Evolutionary conservation across 805 yeast genomes (phyloP).

Genomic region (Candida hispaniensis): DNA sequence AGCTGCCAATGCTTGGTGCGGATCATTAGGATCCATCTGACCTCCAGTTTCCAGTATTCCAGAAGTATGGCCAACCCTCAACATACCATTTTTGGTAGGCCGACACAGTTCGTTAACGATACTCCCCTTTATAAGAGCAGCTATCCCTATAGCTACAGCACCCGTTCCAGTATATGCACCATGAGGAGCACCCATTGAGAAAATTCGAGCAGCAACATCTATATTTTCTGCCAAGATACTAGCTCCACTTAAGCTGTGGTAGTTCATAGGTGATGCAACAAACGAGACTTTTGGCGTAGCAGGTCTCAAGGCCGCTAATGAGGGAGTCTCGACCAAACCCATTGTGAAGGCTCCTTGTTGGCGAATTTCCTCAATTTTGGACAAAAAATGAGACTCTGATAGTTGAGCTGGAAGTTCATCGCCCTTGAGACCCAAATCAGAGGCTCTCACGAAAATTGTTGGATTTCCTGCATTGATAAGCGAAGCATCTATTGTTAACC

Average conservation of each 20-base stretch:
- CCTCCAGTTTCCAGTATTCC: constrained; percentile 9
- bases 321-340: constrained; percentile 16
- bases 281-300: constrained; percentile 18
- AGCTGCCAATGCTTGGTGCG: constrained; percentile 5
- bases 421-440: constrained; percentile 2
- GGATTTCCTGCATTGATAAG: constrained; percentile 12
- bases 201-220: constrained; percentile 10
- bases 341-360: constrained; percentile 16
- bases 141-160: constrained; percentile 17
- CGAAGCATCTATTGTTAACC: constrained; percentile 1
- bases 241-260: constrained; percentile 2
- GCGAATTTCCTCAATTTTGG: constrained; percentile 14
- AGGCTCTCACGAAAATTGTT: constrained; percentile 6
- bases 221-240: background rate
- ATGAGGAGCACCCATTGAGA: constrained; percentile 17
- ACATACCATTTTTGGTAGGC: constrained; percentile 4
- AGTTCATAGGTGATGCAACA: constrained; percentile 8
- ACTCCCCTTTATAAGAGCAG: constrained; percentile 14
- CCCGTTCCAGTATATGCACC: constrained; percentile 18
- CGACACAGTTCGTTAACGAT: constrained; percentile 5
- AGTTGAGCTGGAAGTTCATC: constrained; percentile 10
- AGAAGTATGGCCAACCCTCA: constrained; percentile 13
- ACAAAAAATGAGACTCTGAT: constrained; percentile 3
- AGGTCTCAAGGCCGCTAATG: constrained; percentile 15
- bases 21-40: background rate